Evolutionary conservation across 1,284 basidiomycete genomes (phyloP).

Genomic region (Tranzscheliella williamsii): DNA sequence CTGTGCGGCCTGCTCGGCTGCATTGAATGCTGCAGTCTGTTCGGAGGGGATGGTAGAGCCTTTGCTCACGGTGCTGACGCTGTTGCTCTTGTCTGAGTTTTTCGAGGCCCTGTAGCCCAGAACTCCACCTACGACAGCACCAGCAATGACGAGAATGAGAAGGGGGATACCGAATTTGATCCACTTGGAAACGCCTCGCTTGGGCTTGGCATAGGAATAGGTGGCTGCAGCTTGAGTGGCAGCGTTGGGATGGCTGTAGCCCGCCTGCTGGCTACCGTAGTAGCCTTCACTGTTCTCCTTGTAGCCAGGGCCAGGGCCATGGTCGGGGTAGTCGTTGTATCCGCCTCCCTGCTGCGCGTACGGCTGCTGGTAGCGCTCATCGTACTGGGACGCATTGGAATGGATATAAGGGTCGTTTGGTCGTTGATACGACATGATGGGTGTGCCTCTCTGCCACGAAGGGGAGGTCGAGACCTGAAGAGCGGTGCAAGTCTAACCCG

Average conservation of each 20-base stretch:
- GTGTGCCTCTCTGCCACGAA: no score
- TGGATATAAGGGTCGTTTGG: constrained; percentile 53
- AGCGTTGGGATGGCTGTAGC: constrained; percentile 11
- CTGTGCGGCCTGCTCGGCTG: constrained; percentile 69
- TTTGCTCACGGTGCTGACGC: constrained; percentile 53
- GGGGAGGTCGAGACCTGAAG: no score
- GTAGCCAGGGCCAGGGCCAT: constrained; percentile 28
- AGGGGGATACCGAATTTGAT: constrained; percentile 49
- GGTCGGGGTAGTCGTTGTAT: constrained; percentile 41
- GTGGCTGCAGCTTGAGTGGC: constrained; percentile 37
- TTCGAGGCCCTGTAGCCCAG: constrained; percentile 67
- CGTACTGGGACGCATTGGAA: constrained; percentile 56
- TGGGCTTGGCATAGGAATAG: constrained; percentile 54
- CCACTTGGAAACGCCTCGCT: constrained; percentile 50
- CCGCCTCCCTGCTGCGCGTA: constrained; percentile 10
- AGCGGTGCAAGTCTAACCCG: no score
- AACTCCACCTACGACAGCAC: constrained; percentile 76
- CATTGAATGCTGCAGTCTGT: constrained; percentile 55
- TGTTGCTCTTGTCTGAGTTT: constrained; percentile 64
- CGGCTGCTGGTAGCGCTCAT: constrained; percentile 42
- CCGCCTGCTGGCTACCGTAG: constrained; percentile 23
- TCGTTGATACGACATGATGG: constrained; percentile 49
- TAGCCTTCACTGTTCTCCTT: constrained; percentile 28
- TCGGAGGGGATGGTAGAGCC: constrained; percentile 43
- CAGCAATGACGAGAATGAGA: constrained; percentile 59